Evolutionary conservation across 2,329 filamentous ascomycete species (phyloP), one percentile per base, ranked within the genome.

Genomic region (Clathrospora elynae): DNA sequence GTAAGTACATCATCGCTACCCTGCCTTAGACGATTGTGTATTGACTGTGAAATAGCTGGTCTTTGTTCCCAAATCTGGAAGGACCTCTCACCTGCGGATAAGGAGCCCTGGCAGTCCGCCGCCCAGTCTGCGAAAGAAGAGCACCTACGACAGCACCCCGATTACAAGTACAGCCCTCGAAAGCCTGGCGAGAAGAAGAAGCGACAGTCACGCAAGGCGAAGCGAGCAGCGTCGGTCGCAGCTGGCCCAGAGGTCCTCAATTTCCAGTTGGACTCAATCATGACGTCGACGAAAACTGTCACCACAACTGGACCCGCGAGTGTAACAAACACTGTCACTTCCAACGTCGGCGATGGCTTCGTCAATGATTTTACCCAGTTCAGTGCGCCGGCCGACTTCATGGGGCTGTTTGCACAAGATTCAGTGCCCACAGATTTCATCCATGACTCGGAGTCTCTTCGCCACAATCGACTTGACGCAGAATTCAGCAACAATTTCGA

Each of bases 151-250:
- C 37, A 46, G 33, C 49, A 59, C 23, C 60, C 60, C 3, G 52
- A 57, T 20, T 63, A 63, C 48, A 61, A 61, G 49, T 63, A 62
- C 44, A 49, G 18, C 19, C 60, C 60, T 43, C 48, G 60, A 5
- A 61, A 58, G 49, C 53, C 58, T 17, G 57, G 58, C 25, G 30
- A 61, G 50, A 63, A 61, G 40, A 60, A 61, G 51, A 62, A 61
- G 49, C 55, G 60, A 25, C 58, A 57, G 32, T 58, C 58, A 28
- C 56, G 57, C 30, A 62, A 63, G 42, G 37, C 46, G 25, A 51
- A 49, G 37, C 43, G 37, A 35, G 51, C 51, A 30, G 40, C 51
- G 19, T 26, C 36, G 3, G 36, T 46, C 14, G 49, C 46, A 19
- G 22, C 46, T 38, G 38, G 24, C 14, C 29, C 34, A 6, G 23